Base-by-base conservation (phyloP, 306 rosid genomes). In the Cajanus cajan region DNA sequence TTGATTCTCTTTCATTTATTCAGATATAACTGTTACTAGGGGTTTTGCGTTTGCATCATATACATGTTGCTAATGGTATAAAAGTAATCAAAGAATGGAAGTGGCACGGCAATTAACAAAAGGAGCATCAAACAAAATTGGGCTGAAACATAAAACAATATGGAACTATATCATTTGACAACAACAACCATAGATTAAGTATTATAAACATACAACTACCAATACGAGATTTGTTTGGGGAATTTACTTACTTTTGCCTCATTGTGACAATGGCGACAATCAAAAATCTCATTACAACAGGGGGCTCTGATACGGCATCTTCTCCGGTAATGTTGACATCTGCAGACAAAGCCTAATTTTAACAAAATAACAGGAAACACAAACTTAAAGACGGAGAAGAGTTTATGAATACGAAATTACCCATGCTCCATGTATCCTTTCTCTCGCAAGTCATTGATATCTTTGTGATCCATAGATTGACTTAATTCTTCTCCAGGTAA, bases 231-330 rank as follows among this genome's bases (percentile, higher is more conserved):
- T 18, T 4, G 8, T 28, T 4, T 21, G 7, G 12, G 15, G 6
- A 19, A 19, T 43, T 25, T 37, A 70, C 91, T 78, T 71, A 88
- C 79, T 71, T 69, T 77, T 41, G 75, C 70, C 62, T 91, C 95
- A 62, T 93, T 93, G 81, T 93, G 98, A 83, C 98, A 94, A 77
- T 89, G 97, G 13, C 89, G 97, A 80, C 97, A 94, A 78, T 85
- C 85, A 73, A 92, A 89, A 50, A 90, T 74, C 73, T 90, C 98
- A 87, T 88, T 82, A 88, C 98, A 94, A 77, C 98, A 92, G 61
- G 98, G 97, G 55, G 98, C 95, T 74, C 89, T 85, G 71, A 94
- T 87, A 7, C 81, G 86, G 61, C 97, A 94, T 54, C 98, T 83
- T 57, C 95, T 86, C 52, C 82, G 71, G 65, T 94, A 94, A 80